Percentiles rank a stretch among this genome's conserved stretches.
Evolutionary conservation across 176 grass and related monocot genomes (phyloP).

Genomic region (Oryza coarctata): DNA sequence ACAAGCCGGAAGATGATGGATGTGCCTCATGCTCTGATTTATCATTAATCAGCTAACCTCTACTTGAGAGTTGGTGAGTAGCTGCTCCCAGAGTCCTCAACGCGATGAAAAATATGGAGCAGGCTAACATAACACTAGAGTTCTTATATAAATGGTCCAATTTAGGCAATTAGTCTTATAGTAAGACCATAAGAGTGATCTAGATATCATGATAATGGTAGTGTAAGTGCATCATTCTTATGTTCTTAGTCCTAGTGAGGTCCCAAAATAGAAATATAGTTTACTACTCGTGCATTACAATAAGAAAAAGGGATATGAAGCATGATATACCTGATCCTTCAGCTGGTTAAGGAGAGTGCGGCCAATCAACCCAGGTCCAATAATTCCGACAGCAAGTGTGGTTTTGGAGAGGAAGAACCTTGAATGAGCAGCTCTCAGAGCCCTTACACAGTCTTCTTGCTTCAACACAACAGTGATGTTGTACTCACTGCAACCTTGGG

Average conservation of each 20-base stretch:
- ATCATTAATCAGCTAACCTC: not conserved
- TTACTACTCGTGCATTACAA: not conserved
- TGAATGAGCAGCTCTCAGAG: conserved; percentile 76
- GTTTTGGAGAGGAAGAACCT: conserved; percentile 88
- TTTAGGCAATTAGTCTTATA: not conserved
- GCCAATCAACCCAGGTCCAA: conserved; percentile 86
- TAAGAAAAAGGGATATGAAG: not conserved
- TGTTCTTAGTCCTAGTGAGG: not conserved
- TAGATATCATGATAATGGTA: not conserved
- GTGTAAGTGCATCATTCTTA: not conserved
- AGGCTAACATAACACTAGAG: not conserved
- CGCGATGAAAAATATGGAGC: not conserved
- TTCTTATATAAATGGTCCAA: not conserved
- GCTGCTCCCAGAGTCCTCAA: conserved; percentile 4
- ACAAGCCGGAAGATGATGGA: not conserved
- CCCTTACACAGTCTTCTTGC: conserved; percentile 85
- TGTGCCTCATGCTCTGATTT: not conserved
- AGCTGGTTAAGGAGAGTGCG: conserved; percentile 80
- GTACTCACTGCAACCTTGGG: conserved; percentile 92
- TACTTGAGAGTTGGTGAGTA: not conserved
- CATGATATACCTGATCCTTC: conserved; percentile 66
- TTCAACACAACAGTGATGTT: conserved; percentile 92
- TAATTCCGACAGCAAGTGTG: conserved; percentile 73
- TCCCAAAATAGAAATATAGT: not conserved
- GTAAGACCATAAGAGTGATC: not conserved